Base-by-base conservation (phyloP, 2,329 filamentous ascomycete genomes). In the Venturia aucupariae region DNA sequence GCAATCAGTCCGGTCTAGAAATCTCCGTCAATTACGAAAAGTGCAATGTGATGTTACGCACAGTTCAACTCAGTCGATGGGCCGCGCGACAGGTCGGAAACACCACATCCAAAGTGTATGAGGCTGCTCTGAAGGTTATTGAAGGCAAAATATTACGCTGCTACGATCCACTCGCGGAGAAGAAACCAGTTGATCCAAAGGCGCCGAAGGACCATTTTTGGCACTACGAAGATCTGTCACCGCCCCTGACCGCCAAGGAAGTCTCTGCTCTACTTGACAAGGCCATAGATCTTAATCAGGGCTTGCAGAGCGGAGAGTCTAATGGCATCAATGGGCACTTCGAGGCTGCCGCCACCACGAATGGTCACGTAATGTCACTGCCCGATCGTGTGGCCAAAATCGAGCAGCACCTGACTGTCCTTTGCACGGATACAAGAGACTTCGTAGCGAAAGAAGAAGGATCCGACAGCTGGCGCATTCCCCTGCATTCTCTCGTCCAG, bases 21-120 rank as follows among this genome's bases (percentile, higher is more conserved):
- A 80, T 97, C 60, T 85, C 88, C 35, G 80, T 97, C 64, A 97
- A 96, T 72, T 88, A 90, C 71, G 88, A 92, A 64, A 95, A 93
- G 74, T 90, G 91, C 66, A 80, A 88, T 7, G 90, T 97, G 11
- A 86, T 90, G 61, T 80, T 96, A 67, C 90, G 93, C 65, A 96
- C 91, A 70, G 83, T 87, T 68, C 85, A 86, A 24, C 85, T 97
- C 2, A 85, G 88, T 62, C 81, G 86, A n/a, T 84, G 92, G 65
- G 90, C 86, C 0, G 82, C 86, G 62, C 84, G 89, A 63, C 81
- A 84, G 39, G 82, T 94, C 24, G 90, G 92, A 55, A 81, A 86
- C 48, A 86, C 84, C 1, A 95, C 92, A 0, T 87, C 88, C 0
- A 82, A 87, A 66, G 85, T 97, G 1, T 97, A 96, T 72, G 85